Conservation (phyloP, 2,329 filamentous ascomycete genomes). For the Ophiostoma sp. region DNA sequence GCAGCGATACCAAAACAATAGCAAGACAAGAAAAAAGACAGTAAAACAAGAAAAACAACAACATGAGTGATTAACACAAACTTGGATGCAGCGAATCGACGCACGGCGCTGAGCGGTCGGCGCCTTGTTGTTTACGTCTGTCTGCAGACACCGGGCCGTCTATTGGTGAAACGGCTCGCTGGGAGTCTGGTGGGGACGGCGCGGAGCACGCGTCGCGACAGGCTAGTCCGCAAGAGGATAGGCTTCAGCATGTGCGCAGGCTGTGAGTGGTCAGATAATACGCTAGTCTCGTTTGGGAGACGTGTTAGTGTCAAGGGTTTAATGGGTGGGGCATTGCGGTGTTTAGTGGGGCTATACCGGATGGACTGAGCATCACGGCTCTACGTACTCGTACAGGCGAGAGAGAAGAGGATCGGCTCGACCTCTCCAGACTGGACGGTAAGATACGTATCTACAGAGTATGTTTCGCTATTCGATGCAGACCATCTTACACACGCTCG, state of each 20-base stretch:
- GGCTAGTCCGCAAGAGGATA: background rate
- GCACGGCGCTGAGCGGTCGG: background rate
- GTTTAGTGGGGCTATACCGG: background rate
- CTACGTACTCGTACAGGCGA: too few species aligned
- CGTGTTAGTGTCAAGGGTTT: constrained; percentile 10
- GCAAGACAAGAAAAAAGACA: background rate
- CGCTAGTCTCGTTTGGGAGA: background rate
- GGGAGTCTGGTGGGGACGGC: background rate
- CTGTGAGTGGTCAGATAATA: background rate
- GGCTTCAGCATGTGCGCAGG: background rate
- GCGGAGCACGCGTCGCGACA: background rate
- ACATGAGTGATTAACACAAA: constrained; percentile 9
- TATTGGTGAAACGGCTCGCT: background rate
- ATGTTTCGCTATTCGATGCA: background rate
- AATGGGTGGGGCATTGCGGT: background rate
- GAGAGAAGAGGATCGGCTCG: too few species aligned
- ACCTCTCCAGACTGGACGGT: background rate
- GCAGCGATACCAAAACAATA: background rate
- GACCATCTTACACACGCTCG: background rate
- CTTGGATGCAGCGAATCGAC: background rate
- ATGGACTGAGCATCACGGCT: background rate
- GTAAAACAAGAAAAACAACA: background rate
- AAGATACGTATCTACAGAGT: background rate
- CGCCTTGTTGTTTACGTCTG: constrained; percentile 10
- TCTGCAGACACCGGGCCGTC: background rate